phyloP scores from a whole-genome alignment of 148 eudicot species.

The Camellia sinensis region DNA sequence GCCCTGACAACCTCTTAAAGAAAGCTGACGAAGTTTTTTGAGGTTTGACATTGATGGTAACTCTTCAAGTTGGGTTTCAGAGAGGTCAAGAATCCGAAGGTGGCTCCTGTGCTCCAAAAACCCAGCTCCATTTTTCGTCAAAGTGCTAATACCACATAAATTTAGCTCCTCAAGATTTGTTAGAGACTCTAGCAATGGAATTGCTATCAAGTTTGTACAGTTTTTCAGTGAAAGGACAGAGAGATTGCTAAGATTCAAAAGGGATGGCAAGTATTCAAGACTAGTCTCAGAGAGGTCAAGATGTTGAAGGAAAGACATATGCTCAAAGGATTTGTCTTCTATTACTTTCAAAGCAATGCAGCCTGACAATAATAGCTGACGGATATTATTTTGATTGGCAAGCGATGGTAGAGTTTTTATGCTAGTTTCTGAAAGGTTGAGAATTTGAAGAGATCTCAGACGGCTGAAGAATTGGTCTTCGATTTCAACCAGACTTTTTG shows the following conservation, averaged over 20 bases:
- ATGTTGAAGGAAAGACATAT: conserved; percentile 26
- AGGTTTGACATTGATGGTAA: conserved; percentile 31
- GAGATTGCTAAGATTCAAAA: conserved; percentile 23
- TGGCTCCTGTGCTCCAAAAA: conserved; percentile 16
- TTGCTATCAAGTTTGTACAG: conserved; percentile 5
- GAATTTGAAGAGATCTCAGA: no score
- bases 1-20: conserved; percentile 19
- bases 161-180: conserved; percentile 29
- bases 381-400: conserved; percentile 19
- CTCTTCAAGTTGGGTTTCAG: conserved; percentile 16
- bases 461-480: no score
- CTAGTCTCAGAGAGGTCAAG: conserved; percentile 30
- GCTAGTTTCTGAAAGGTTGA: conserved; percentile 20
- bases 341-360: conserved; percentile 22
- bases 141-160: conserved; percentile 16
- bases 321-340: conserved; percentile 23
- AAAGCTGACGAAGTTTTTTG: conserved; percentile 19
- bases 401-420: conserved; percentile 22
- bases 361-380: neutral
- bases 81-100: conserved; percentile 31
- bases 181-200: conserved; percentile 18
- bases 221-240: conserved; percentile 21
- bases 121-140: neutral
- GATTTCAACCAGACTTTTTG: no score
- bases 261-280: conserved; percentile 17